A percentile compares a stretch with the other conserved stretches of the same genome.
These are phyloP conservation scores for Nicotiana attenuata DNA, from an alignment of 257 asterid genomes.

Conservation along the genomic window DNA sequence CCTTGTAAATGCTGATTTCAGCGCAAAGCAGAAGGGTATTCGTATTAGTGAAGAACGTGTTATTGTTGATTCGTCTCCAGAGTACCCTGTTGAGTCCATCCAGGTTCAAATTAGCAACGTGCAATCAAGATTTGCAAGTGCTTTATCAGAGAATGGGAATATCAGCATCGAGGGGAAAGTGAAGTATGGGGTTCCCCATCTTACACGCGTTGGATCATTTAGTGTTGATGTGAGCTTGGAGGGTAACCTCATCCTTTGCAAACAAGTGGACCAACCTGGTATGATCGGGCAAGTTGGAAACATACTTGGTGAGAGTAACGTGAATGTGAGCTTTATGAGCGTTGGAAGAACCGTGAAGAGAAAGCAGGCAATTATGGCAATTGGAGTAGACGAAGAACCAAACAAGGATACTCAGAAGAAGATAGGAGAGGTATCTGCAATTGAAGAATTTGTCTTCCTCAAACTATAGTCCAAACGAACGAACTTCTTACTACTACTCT, in stretches of 20 bases:
- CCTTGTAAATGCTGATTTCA: constrained; percentile 97
- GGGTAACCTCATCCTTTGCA: constrained; percentile 76
- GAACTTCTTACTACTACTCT: too few species aligned
- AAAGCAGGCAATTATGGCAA: constrained; percentile 90
- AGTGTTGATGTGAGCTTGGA: constrained; percentile 85
- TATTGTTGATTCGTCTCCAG: constrained; percentile 51
- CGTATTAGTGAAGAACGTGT: constrained; percentile 82
- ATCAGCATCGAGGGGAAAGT: constrained; percentile 75
- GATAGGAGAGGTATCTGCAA: constrained; percentile 75
- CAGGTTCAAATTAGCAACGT: constrained; percentile 75
- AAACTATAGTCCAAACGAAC: constrained; percentile 33
- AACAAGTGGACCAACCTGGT: constrained; percentile 97
- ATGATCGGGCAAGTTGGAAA: constrained; percentile 89
- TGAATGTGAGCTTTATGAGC: constrained; percentile 96
- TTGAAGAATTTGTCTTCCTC: constrained; percentile 89
- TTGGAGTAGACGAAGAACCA: constrained; percentile 94
- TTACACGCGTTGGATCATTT: constrained; percentile 69
- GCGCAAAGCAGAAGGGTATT: constrained; percentile 88
- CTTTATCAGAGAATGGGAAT: constrained; percentile 58
- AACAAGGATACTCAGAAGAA: constrained; percentile 66
- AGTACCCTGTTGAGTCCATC: constrained; percentile 64
- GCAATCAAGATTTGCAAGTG: constrained; percentile 71
- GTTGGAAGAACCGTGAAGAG: constrained; percentile 82
- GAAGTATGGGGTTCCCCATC: constrained; percentile 74
- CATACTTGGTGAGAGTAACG: constrained; percentile 74